These are phyloP conservation scores for Chaetomium sp. DNA, from an alignment of 2,329 filamentous ascomycete species.

Conservation along the genomic window DNA sequence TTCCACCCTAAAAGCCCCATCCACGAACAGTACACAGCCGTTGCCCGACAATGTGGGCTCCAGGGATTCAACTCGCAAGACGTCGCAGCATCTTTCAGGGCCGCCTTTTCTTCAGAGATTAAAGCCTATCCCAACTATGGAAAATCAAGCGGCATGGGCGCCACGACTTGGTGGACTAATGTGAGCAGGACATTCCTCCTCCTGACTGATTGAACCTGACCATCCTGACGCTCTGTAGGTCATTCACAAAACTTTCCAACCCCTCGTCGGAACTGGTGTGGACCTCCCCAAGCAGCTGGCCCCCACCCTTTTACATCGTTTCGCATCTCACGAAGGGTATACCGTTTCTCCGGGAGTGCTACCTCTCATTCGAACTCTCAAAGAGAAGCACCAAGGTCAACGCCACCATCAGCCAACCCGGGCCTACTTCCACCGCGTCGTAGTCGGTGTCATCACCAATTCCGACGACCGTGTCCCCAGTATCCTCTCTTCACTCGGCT, in stretches of 20 bases:
- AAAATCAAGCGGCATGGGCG: conserved; percentile 42
- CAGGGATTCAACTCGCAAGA: conserved; percentile 35
- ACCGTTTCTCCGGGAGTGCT: conserved; percentile 38
- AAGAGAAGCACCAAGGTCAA: not conserved
- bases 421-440: conserved; percentile 27
- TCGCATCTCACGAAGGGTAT: conserved; percentile 49
- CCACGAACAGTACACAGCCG: conserved; percentile 45
- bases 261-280: conserved; percentile 26
- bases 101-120: conserved; percentile 43
- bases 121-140: conserved; percentile 53
- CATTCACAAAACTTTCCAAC: conserved; percentile 47
- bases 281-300: conserved; percentile 39
- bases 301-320: conserved; percentile 44
- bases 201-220: not conserved
- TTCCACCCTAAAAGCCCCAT: conserved; percentile 48
- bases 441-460: conserved; percentile 56
- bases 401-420: not conserved
- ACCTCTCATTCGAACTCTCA: not conserved
- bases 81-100: conserved; percentile 29
- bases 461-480: conserved; percentile 54
- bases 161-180: conserved; percentile 54
- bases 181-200: conserved; percentile 31
- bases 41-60: conserved; percentile 46
- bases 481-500: conserved; percentile 47
- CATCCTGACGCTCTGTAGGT: conserved; percentile 33